phyloP scores from a whole-genome alignment of 129 eudicot genomes.

The Lactuca sativa region DNA sequence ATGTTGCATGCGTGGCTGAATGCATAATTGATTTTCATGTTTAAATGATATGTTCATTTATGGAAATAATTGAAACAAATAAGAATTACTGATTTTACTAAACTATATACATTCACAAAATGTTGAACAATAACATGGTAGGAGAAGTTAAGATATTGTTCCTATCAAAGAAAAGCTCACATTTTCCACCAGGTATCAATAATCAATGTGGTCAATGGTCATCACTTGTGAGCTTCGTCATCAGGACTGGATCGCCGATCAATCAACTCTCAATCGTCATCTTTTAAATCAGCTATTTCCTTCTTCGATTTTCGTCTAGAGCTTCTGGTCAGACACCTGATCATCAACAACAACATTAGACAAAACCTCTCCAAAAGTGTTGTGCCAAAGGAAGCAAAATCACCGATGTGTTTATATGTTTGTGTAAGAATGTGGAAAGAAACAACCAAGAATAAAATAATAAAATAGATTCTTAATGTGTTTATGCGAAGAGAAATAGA shows the following conservation, averaged over 20 bases:
- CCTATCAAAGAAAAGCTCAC: background rate
- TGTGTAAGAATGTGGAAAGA: too few species aligned
- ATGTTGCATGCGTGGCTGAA: background rate
- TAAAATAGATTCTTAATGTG: too few species aligned
- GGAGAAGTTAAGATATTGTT: background rate
- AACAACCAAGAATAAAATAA: too few species aligned
- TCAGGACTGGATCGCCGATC: conserved; percentile 44
- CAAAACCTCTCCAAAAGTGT: too few species aligned
- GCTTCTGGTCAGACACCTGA: background rate
- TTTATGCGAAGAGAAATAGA: too few species aligned
- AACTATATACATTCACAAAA: too few species aligned
- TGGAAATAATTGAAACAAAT: background rate
- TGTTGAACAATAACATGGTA: too few species aligned
- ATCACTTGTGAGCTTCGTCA: conserved; percentile 50
- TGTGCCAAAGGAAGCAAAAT: too few species aligned
- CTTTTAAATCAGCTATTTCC: background rate
- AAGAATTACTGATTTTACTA: background rate
- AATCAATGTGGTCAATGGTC: conserved; percentile 86
- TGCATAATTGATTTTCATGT: conserved; percentile 5
- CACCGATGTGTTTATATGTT: too few species aligned
- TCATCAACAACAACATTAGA: background rate
- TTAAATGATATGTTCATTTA: background rate
- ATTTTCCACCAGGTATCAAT: conserved; percentile 33
- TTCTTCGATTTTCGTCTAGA: conserved; percentile 2
- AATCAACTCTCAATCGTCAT: conserved; percentile 30